A percentile compares a stretch with the other conserved stretches of the same genome.
Evolutionary conservation across 192 early-diverging fungal species (phyloP).

Genomic region (Pilaira anomala): DNA sequence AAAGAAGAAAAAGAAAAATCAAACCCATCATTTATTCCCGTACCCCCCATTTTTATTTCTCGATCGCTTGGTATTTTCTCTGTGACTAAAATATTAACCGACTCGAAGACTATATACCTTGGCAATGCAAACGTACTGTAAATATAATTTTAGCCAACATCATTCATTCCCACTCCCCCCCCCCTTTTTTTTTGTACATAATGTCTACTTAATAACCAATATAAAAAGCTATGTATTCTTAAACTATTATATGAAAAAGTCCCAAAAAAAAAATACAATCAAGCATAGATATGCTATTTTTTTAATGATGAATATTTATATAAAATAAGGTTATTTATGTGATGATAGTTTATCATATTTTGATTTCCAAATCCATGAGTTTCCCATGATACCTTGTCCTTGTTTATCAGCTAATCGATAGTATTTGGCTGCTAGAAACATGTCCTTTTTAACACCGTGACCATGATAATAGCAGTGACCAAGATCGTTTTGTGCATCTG

Average conservation of each 20-base stretch:
- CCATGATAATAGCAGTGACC: constrained; percentile 69
- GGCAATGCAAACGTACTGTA: not conserved
- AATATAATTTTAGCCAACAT: too few relatives aligned
- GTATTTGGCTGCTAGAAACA: constrained; percentile 69
- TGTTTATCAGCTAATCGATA: constrained; percentile 72
- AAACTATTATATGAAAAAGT: not conserved
- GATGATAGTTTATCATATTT: constrained; percentile 56
- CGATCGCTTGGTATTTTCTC: not conserved
- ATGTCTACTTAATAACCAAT: too few relatives aligned
- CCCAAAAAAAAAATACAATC: not conserved
- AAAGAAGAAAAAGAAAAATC: too few relatives aligned
- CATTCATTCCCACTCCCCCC: too few relatives aligned
- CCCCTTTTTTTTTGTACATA: not conserved
- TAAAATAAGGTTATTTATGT: not conserved
- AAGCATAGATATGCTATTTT: not conserved
- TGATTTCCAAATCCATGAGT: constrained; percentile 79
- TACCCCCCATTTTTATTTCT: not conserved
- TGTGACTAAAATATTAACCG: not conserved
- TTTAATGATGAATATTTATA: not conserved
- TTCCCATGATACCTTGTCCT: constrained; percentile 68
- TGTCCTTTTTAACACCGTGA: constrained; percentile 67
- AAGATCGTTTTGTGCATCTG: constrained; percentile 45
- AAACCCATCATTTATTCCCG: not conserved
- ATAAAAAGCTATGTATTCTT: not conserved
- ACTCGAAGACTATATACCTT: not conserved